Evolutionary conservation across 108 stramenopile species (phyloP).

Genomic region (Conticribra guillardii): DNA sequence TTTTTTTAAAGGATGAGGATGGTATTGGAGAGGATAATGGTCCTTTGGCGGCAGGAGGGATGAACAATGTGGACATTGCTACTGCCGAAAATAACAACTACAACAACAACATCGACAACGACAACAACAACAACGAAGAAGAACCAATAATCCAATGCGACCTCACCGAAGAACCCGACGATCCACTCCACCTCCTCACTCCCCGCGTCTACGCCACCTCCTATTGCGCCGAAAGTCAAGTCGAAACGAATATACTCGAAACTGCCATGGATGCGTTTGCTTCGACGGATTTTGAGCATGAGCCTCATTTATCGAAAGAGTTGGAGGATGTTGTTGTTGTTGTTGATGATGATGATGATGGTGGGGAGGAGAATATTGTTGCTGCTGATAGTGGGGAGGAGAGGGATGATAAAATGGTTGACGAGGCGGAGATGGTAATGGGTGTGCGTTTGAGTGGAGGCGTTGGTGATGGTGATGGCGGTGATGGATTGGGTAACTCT

Average conservation of each 20-base stretch:
- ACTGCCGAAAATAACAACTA: neutral
- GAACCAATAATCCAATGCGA: too few relatives aligned
- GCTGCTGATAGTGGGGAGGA: too few relatives aligned
- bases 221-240: slow-evolving; percentile 20
- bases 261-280: slow-evolving; percentile 18
- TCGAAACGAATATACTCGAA: slow-evolving; percentile 17
- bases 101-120: neutral
- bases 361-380: slow-evolving; percentile 13
- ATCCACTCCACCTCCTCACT: slow-evolving; percentile 20
- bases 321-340: slow-evolving; percentile 22
- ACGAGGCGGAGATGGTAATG: too few relatives aligned
- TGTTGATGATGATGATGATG: slow-evolving; percentile 5
- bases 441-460: neutral
- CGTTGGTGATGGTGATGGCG: neutral
- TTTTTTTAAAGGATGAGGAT: neutral
- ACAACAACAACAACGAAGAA: neutral
- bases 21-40: too few relatives aligned
- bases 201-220: slow-evolving; percentile 32
- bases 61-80: neutral
- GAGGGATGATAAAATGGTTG: slow-evolving; percentile 29
- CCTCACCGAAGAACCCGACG: slow-evolving; percentile 3
- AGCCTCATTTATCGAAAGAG: slow-evolving; percentile 35
- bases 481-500: too few relatives aligned
- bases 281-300: slow-evolving; percentile 25
- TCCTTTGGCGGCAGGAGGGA: neutral